Evolutionary conservation across 2,329 filamentous ascomycete species (phyloP).

Genomic region (Neofusicoccum laricinum): DNA sequence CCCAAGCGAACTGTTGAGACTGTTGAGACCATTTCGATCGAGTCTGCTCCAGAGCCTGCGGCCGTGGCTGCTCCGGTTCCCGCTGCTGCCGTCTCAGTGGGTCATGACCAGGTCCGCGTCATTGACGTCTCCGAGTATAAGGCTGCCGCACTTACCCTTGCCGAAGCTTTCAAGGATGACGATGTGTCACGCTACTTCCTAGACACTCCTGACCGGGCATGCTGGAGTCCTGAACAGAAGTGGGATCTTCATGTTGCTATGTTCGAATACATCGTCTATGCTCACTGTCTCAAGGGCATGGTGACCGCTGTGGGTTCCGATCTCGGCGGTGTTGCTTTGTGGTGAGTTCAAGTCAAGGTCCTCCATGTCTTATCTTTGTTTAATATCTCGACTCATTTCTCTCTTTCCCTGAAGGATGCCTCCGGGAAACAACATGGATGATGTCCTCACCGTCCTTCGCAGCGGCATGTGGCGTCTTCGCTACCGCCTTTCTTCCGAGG

Average conservation of each 20-base stretch:
- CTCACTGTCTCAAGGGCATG: constrained; percentile 70
- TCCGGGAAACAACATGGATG: constrained; percentile 70
- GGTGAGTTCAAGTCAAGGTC: constrained; percentile 52
- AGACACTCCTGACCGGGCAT: constrained; percentile 64
- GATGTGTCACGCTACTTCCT: constrained; percentile 73
- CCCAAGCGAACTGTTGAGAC: constrained; percentile 20
- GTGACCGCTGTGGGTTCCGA: constrained; percentile 72
- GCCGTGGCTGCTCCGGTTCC: constrained; percentile 22
- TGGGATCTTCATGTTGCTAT: constrained; percentile 76
- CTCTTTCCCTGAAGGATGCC: constrained; percentile 58
- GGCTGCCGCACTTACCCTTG: constrained; percentile 67
- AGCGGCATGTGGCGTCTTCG: constrained; percentile 75
- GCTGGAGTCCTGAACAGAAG: constrained; percentile 63
- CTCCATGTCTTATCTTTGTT: background rate
- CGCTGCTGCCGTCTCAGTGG: constrained; percentile 10
- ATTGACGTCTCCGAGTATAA: constrained; percentile 66
- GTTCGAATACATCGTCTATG: constrained; percentile 73
- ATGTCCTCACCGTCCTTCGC: constrained; percentile 67
- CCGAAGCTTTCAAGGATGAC: constrained; percentile 74
- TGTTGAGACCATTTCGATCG: constrained; percentile 29
- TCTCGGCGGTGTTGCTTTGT: constrained; percentile 75
- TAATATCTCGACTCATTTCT: background rate
- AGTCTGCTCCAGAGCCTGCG: constrained; percentile 26
- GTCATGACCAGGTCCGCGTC: constrained; percentile 55
- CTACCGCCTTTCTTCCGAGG: constrained; percentile 71